Evolutionary conservation across 139 green algal genomes (phyloP), one percentile per base, ranked within the genome.

Genomic region (Yamagishiella unicocca): DNA sequence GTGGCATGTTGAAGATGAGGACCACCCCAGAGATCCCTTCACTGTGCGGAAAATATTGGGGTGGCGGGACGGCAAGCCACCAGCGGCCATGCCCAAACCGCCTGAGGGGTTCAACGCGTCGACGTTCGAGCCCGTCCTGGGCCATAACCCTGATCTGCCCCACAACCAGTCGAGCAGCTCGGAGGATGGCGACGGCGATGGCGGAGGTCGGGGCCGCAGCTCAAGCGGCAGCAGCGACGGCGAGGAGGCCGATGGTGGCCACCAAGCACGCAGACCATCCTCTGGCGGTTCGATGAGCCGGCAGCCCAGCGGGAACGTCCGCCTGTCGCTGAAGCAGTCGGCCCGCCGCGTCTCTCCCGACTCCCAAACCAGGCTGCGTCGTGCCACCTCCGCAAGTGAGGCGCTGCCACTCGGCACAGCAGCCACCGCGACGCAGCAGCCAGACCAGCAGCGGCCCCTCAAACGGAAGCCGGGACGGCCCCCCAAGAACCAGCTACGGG

Each of bases 1-100:
- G 61, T 85, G 79, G 79, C 79, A 85, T 12, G 79, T 75, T 14
- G 79, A 76, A 42, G 61, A 85, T 24, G 79, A 85, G 42, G 79
- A 85, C 31, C 8, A 85, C 29, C 79, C 79, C 9, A 53, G 75
- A 31, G 79, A 85, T 10, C 61, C 61, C 14, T 75, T 75, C 31
- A 85, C 79, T 4, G 17, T 31, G 42, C 79, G 79, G 3, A n/a
- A 50, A 25, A 72, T 85, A n/a, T n/a, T 76, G 0, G 35, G 17
- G 2, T 85, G 79, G 79, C 31, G 43, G 54, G 40, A 42, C 40
- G 37, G 35, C 9, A 42, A 27, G 42, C 33, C 75, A 24, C 79
- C 61, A 1, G 10, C 61, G 14, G 29, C 22, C 29, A 6, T 46
- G 79, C 79, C 79, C 5, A 2, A 76, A 42, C 79, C 40, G 27